These are phyloP conservation scores for Postia placenta DNA, from an alignment of 768 basidiomycete genomes.

Conservation along the genomic window DNA sequence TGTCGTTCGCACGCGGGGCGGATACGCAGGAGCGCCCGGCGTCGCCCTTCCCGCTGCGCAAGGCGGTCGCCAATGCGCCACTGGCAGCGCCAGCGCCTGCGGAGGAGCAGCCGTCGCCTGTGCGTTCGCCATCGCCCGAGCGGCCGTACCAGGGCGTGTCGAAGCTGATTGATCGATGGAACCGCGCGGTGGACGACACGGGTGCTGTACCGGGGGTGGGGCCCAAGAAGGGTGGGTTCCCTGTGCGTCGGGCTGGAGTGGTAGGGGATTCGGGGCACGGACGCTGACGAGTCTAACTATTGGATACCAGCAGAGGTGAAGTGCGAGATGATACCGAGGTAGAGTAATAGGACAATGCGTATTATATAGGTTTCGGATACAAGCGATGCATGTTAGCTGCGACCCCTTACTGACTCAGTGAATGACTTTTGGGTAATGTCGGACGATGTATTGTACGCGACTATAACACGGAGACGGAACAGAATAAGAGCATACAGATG, in stretches of 20 bases:
- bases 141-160: conserved; percentile 78
- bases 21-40: conserved; percentile 3
- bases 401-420: not conserved
- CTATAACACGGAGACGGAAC: too few relatives aligned
- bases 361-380: too few relatives aligned
- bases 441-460: not conserved
- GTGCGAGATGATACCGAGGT: too few relatives aligned
- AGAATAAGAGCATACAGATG: too few relatives aligned
- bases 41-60: conserved; percentile 10
- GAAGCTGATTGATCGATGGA: conserved; percentile 84
- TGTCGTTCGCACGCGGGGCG: conserved; percentile 7
- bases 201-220: not conserved
- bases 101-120: not conserved
- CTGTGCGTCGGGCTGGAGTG: conserved; percentile 11
- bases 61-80: conserved; percentile 2
- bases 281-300: not conserved
- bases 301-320: too few relatives aligned
- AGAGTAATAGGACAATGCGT: too few relatives aligned
- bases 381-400: not conserved
- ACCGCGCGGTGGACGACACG: conserved; percentile 56
- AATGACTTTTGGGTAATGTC: not conserved
- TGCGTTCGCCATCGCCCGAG: conserved; percentile 63
- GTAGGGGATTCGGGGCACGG: conserved; percentile 1
- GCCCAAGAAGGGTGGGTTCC: conserved; percentile 5
- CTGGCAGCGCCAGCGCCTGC: conserved; percentile 2